A percentile compares a stretch with the other conserved stretches of the same genome.
These are phyloP conservation scores for Acanthamoeba royreba DNA, from an alignment of 208 protist genomes.

Conservation along the genomic window DNA sequence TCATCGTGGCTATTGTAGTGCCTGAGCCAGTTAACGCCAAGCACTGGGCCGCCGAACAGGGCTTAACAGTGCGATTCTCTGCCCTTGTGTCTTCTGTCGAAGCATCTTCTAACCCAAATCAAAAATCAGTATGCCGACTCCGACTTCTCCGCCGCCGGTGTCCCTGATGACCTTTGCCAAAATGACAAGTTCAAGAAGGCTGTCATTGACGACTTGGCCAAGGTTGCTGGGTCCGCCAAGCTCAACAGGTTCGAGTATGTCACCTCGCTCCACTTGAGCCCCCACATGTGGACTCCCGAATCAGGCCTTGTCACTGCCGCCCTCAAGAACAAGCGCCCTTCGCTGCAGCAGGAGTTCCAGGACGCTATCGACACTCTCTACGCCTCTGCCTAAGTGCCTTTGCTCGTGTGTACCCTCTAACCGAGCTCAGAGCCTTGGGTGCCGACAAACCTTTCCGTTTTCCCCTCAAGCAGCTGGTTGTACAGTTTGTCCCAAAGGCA, in stretches of 20 bases:
- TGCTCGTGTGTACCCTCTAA: background rate
- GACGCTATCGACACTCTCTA: background rate
- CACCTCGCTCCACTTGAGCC: background rate
- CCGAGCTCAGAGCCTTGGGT: background rate
- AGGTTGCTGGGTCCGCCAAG: constrained; percentile 18
- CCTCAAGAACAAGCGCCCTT: constrained; percentile 81
- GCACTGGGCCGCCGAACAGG: background rate
- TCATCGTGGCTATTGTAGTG: constrained; percentile 76
- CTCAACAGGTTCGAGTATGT: constrained; percentile 33
- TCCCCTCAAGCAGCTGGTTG: too few species aligned
- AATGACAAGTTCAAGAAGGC: constrained; percentile 56
- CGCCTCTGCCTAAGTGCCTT: background rate
- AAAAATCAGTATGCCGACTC: background rate
- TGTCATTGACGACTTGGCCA: constrained; percentile 58
- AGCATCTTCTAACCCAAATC: background rate
- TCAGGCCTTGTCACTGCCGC: constrained; percentile 83
- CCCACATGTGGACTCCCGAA: constrained; percentile 72
- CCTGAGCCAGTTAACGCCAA: constrained; percentile 62
- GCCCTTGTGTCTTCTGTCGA: background rate
- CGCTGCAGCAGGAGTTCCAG: constrained; percentile 33
- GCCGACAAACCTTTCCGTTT: too few species aligned
- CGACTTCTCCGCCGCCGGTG: background rate
- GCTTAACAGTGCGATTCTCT: background rate
- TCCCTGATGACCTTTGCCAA: constrained; percentile 22
- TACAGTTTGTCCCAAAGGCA: too few species aligned